Evolutionary conservation across 2,329 filamentous ascomycete genomes (phyloP).

Genomic region (Epichloe gansuensis): DNA sequence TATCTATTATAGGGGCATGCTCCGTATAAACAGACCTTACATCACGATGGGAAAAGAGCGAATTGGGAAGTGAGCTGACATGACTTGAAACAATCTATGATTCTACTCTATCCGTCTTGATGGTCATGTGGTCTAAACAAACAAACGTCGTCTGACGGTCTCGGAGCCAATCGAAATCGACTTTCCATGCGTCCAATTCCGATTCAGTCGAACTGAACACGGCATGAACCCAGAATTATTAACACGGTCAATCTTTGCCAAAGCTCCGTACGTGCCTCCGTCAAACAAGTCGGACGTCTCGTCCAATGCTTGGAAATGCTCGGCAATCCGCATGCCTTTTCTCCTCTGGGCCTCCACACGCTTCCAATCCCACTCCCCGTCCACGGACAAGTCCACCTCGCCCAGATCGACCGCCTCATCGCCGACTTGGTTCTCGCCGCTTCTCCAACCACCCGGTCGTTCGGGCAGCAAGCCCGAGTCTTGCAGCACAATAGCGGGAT

Average conservation of each 20-base stretch:
- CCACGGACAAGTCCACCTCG: slow-evolving; percentile 18
- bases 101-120: no score
- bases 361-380: slow-evolving; percentile 45
- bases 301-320: slow-evolving; percentile 46
- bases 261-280: slow-evolving; percentile 37
- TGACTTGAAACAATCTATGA: no score
- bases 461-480: slow-evolving; percentile 63
- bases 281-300: slow-evolving; percentile 39
- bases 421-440: slow-evolving; percentile 23
- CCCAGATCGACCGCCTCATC: slow-evolving; percentile 7
- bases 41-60: no score
- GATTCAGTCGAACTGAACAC: no score
- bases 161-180: no score
- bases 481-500: slow-evolving; percentile 64
- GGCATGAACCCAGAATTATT: slow-evolving; percentile 1
- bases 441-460: slow-evolving; percentile 53
- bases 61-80: no score
- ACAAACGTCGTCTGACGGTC: not conserved
- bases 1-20: not conserved
- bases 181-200: no score
- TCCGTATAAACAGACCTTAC: no score
- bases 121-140: not conserved
- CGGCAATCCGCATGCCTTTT: slow-evolving; percentile 41
- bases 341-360: slow-evolving; percentile 42
- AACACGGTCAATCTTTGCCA: slow-evolving; percentile 36